Evolutionary conservation across 805 yeast genomes (phyloP).

Genomic region (Lachancea nothofagi): DNA sequence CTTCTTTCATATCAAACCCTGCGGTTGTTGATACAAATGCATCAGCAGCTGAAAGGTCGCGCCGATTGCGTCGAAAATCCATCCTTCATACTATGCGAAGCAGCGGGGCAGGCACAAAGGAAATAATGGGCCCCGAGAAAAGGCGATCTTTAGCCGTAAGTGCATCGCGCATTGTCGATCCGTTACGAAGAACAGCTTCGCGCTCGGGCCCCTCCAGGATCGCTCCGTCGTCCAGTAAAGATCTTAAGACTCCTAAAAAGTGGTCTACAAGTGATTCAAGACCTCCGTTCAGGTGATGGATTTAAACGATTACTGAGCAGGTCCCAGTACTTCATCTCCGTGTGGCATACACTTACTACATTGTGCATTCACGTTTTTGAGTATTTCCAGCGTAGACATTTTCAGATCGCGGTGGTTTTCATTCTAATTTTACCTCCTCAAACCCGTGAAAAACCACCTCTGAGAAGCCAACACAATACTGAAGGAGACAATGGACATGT

Average conservation of each 20-base stretch:
- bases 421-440: too few species aligned
- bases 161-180: slow-evolving; percentile 10
- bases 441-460: too few species aligned
- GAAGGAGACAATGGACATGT: too few species aligned
- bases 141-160: slow-evolving; percentile 13
- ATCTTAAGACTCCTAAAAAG: not conserved
- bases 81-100: slow-evolving; percentile 31
- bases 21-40: slow-evolving; percentile 7
- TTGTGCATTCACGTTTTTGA: too few species aligned
- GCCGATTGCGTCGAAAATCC: slow-evolving; percentile 29
- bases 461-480: too few species aligned
- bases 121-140: slow-evolving; percentile 7
- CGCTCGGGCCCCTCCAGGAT: slow-evolving; percentile 1
- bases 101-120: slow-evolving; percentile 21
- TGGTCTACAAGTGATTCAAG: slow-evolving; percentile 10
- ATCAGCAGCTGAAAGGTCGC: slow-evolving; percentile 6
- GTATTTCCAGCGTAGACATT: too few species aligned
- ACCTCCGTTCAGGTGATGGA: slow-evolving; percentile 25
- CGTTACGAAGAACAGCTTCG: not conserved
- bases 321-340: too few species aligned
- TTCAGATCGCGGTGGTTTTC: too few species aligned
- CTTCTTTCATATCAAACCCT: slow-evolving; percentile 32
- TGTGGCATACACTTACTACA: too few species aligned
- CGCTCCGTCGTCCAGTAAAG: not conserved
- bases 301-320: not conserved